phyloP scores from a whole-genome alignment of 257 asterid species.

The Prunella vulgaris region DNA sequence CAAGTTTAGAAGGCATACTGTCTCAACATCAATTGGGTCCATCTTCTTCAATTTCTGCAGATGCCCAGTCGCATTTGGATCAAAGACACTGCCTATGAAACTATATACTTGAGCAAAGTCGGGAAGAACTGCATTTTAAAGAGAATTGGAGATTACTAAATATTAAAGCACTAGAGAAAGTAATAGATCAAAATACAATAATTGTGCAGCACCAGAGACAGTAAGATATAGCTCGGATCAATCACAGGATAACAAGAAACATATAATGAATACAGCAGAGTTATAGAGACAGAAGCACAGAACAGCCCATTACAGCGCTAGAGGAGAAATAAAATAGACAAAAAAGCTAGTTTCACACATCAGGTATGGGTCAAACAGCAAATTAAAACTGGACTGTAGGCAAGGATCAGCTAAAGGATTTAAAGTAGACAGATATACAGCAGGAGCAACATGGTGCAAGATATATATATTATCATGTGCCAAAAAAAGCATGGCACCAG shows the following conservation, averaged over 20 bases:
- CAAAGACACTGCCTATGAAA: conserved; percentile 91
- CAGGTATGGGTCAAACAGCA: neutral
- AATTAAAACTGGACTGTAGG: neutral
- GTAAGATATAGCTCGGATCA: neutral
- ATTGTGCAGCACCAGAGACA: neutral
- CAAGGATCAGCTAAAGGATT: neutral
- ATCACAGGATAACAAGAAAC: conserved; percentile 2
- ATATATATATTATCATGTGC: neutral
- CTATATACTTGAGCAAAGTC: conserved; percentile 88
- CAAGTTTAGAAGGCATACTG: conserved; percentile 54
- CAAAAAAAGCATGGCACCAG: neutral
- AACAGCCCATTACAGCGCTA: neutral
- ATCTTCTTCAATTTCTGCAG: conserved; percentile 74
- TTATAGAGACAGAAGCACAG: neutral
- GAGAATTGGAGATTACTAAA: conserved; percentile 13
- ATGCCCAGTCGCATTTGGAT: conserved; percentile 70
- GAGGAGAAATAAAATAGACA: neutral
- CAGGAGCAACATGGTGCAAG: neutral
- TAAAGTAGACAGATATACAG: neutral
- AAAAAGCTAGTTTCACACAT: too few species aligned
- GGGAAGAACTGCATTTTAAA: conserved; percentile 70
- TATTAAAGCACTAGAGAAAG: conserved; percentile 6
- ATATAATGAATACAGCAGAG: neutral
- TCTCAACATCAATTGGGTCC: conserved; percentile 94
- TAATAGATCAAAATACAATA: conserved; percentile 5